phyloP scores from a whole-genome alignment of 768 basidiomycete species.

The Mycena galopus region DNA sequence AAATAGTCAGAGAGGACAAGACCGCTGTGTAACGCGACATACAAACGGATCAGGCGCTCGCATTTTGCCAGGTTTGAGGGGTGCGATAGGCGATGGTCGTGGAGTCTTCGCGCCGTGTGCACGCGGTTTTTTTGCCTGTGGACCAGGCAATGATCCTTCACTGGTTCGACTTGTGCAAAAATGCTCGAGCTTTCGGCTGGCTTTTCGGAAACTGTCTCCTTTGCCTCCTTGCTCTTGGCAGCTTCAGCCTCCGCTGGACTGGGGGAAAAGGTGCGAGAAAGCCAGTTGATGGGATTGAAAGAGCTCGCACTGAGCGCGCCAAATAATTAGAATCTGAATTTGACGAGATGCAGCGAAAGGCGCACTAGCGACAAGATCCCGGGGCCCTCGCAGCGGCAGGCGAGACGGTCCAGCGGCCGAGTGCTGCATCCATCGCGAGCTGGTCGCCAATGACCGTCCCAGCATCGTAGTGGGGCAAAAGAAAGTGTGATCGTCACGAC shows the following conservation, averaged over 20 bases:
- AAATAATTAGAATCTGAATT: constrained; percentile 9
- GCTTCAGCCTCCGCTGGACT: constrained; percentile 59
- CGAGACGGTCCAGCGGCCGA: constrained; percentile 38
- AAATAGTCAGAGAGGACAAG: neutral
- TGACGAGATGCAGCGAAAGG: constrained; percentile 16
- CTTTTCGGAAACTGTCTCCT: constrained; percentile 20
- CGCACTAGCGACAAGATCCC: constrained; percentile 62
- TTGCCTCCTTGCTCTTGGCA: constrained; percentile 60
- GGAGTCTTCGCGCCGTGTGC: constrained; percentile 12
- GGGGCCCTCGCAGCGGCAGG: constrained; percentile 40
- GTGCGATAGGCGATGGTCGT: neutral
- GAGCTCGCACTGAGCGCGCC: constrained; percentile 56
- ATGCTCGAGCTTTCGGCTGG: constrained; percentile 31
- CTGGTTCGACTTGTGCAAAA: constrained; percentile 25
- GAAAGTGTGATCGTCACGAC: too few relatives aligned
- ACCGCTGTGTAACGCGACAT: neutral
- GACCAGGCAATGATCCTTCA: constrained; percentile 30
- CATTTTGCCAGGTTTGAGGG: constrained; percentile 36
- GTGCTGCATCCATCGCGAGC: constrained; percentile 32
- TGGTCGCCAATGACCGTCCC: constrained; percentile 39
- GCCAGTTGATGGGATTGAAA: constrained; percentile 73
- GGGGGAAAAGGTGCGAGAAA: constrained; percentile 70
- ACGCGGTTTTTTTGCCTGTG: neutral
- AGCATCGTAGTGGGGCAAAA: constrained; percentile 17
- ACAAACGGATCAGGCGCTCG: constrained; percentile 38